Conservation (phyloP, 2,329 filamentous ascomycete genomes). For the Microsporum canis region DNA sequence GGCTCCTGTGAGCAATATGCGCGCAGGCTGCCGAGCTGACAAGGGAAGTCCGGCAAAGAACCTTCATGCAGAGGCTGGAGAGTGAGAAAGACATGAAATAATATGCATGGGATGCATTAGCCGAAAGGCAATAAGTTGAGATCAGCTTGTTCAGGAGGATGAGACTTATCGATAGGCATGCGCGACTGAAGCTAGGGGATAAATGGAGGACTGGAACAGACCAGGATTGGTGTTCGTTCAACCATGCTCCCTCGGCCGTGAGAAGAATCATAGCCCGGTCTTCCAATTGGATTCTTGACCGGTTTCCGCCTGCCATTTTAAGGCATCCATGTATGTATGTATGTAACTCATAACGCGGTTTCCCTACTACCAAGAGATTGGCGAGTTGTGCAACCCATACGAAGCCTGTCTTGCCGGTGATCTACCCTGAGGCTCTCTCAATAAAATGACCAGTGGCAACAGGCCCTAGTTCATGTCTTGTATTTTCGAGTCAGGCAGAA, state of each 20-base stretch:
- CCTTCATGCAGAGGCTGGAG: neutral
- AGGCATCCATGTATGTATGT: neutral
- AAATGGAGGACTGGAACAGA: constrained; percentile 1
- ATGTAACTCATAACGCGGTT: neutral
- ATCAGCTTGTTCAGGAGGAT: neutral
- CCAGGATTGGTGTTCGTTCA: constrained; percentile 3
- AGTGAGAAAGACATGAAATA: neutral
- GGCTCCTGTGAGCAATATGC: neutral
- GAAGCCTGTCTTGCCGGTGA: neutral
- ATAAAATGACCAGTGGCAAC: neutral
- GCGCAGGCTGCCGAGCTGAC: neutral
- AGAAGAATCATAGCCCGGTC: neutral
- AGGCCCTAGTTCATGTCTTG: neutral
- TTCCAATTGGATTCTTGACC: constrained; percentile 2
- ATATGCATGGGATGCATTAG: neutral
- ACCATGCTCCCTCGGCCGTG: neutral
- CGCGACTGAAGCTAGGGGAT: neutral
- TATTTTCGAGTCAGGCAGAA: neutral
- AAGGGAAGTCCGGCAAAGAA: neutral
- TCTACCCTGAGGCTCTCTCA: neutral
- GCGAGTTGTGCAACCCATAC: neutral
- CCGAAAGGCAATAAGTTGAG: neutral
- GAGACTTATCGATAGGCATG: neutral
- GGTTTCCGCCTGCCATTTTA: neutral
- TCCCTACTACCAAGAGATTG: neutral